Conservation (phyloP, 257 asterid genomes). For the Vinca minor region DNA sequence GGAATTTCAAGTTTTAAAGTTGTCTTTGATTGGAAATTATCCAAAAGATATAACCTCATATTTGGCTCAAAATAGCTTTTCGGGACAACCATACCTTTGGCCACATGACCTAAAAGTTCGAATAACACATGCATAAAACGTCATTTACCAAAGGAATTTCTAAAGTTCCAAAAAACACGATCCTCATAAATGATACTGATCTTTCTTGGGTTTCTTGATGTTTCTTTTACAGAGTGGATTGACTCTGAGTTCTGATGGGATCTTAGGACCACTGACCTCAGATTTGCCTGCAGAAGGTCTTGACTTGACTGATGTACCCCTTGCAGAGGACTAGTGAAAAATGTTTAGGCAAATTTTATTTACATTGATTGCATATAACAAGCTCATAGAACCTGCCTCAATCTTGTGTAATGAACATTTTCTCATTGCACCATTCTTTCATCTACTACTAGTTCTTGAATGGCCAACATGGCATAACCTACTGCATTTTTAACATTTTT, state of each 20-base stretch:
- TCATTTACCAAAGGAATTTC: background rate
- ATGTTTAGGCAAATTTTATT: background rate
- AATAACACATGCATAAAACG: background rate
- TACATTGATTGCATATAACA: background rate
- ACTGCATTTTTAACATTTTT: too few species aligned
- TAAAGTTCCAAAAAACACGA: background rate
- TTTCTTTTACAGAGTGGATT: constrained; percentile 67
- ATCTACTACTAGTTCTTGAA: background rate
- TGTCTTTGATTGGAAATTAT: background rate
- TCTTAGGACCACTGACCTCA: constrained; percentile 70
- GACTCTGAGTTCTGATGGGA: constrained; percentile 85
- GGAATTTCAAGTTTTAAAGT: background rate
- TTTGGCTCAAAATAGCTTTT: background rate
- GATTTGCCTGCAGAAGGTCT: constrained; percentile 78
- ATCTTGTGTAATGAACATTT: background rate
- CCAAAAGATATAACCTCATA: background rate
- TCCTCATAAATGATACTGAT: background rate
- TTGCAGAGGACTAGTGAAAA: constrained; percentile 45
- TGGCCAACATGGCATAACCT: background rate
- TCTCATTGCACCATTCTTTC: constrained; percentile 5
- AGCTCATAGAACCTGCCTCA: background rate
- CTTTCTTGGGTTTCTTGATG: background rate
- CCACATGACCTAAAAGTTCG: background rate
- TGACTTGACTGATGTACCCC: constrained; percentile 71
- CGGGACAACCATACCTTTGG: background rate